A percentile compares a stretch with the other conserved stretches of the same genome.
These are phyloP conservation scores for Rhodotorula sp. DNA, from an alignment of 1,284 basidiomycete genomes.

Conservation along the genomic window DNA sequence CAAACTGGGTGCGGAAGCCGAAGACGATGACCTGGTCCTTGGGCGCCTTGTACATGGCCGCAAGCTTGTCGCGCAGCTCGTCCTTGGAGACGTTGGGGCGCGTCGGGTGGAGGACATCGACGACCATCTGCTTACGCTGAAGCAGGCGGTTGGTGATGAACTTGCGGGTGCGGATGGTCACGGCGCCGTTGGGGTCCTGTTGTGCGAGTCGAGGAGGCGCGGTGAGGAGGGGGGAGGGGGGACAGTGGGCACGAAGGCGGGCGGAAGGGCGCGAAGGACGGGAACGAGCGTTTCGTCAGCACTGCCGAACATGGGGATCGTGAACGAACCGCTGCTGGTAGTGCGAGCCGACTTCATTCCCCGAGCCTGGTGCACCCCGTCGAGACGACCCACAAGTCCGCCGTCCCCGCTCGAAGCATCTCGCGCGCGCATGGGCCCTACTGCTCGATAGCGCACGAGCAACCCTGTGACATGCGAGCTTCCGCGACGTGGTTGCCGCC, in stretches of 20 bases:
- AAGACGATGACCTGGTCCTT: conserved; percentile 62
- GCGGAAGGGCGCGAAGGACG: neutral
- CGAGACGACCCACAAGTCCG: no score
- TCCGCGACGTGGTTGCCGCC: no score
- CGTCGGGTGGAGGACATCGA: conserved; percentile 66
- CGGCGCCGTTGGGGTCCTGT: conserved; percentile 62
- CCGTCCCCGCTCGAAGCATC: no score
- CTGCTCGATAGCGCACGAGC: no score
- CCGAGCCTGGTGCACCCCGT: no score
- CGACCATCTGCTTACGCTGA: conserved; percentile 63
- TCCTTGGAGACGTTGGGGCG: conserved; percentile 91
- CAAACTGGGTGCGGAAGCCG: conserved; percentile 80
- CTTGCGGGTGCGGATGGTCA: conserved; percentile 98
- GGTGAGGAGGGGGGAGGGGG: neutral
- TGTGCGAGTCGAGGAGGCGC: neutral
- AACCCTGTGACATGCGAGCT: no score
- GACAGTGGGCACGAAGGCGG: neutral
- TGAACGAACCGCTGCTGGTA: no score
- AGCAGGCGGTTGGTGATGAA: conserved; percentile 99
- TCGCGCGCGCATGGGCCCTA: no score
- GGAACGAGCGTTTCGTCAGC: neutral
- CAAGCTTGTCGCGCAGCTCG: conserved; percentile 92
- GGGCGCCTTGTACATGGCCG: conserved; percentile 63
- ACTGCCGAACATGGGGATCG: neutral
- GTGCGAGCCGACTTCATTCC: no score